These are phyloP conservation scores for Suillus clintonianus DNA, from an alignment of 768 basidiomycete species.

Conservation along the genomic window DNA sequence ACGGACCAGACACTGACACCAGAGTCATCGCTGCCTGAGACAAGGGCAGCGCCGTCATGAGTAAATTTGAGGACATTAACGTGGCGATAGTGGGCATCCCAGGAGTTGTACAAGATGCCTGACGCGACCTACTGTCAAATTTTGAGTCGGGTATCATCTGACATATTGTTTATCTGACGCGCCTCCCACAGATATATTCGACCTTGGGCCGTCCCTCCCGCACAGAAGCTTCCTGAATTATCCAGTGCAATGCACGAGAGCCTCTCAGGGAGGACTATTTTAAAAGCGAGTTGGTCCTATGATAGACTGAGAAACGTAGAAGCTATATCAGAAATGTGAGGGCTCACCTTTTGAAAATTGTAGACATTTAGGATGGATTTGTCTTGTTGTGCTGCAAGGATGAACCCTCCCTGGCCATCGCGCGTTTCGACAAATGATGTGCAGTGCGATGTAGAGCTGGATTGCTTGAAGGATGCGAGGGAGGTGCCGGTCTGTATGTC, in stretches of 20 bases:
- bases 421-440: constrained; percentile 68
- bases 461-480: constrained; percentile 89
- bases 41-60: constrained; percentile 70
- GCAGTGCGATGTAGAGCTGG: constrained; percentile 62
- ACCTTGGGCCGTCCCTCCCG: constrained; percentile 86
- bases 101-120: constrained; percentile 89
- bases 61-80: constrained; percentile 85
- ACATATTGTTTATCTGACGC: constrained; percentile 30
- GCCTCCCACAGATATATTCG: constrained; percentile 98
- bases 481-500: constrained; percentile 78
- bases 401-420: constrained; percentile 77
- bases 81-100: constrained; percentile 95
- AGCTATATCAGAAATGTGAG: background rate
- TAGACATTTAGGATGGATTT: constrained; percentile 90
- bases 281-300: constrained; percentile 87
- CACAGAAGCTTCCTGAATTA: constrained; percentile 72
- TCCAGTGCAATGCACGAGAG: constrained; percentile 80
- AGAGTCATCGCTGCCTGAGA: constrained; percentile 92
- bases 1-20: constrained; percentile 88
- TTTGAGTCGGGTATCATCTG: constrained; percentile 5
- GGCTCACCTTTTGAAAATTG: constrained; percentile 87
- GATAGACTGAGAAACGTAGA: background rate
- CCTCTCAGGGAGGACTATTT: constrained; percentile 89
- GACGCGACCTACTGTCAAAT: constrained; percentile 68
- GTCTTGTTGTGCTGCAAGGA: constrained; percentile 84